Conservation (phyloP, 352 stramenopile genomes). For the Phytophthora colocasiae region DNA sequence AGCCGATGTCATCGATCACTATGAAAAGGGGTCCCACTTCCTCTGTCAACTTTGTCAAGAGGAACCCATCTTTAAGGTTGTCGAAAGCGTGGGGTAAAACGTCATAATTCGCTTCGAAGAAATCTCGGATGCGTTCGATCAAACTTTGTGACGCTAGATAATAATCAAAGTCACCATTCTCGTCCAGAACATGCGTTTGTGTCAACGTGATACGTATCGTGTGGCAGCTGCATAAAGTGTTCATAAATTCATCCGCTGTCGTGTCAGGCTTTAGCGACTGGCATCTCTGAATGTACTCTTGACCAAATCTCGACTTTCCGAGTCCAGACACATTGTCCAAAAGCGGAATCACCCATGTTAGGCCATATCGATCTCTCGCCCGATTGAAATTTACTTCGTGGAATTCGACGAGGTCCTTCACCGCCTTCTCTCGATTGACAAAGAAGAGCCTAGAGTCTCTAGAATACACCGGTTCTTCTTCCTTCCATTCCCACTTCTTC, state of each 20-base stretch:
- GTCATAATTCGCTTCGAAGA: no score
- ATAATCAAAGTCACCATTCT: no score
- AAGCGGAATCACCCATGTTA: conserved; percentile 11
- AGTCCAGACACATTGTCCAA: conserved; percentile 3
- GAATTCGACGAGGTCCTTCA: background rate
- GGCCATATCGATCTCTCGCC: background rate
- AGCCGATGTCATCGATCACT: conserved; percentile 30
- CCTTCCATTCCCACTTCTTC: no score
- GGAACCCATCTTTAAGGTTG: no score
- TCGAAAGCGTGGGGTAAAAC: no score
- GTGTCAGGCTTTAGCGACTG: background rate
- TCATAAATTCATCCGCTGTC: no score
- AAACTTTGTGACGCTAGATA: no score
- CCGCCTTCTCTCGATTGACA: background rate
- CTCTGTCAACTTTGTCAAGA: conserved; percentile 4
- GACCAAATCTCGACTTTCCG: conserved; percentile 17
- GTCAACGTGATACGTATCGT: no score
- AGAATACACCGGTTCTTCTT: no score
- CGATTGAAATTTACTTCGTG: conserved; percentile 14
- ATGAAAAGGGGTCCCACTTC: conserved; percentile 24
- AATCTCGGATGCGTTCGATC: no score
- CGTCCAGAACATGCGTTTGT: no score
- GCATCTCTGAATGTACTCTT: conserved; percentile 21
- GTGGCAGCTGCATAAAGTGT: no score
- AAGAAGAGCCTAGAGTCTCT: background rate